These are phyloP conservation scores for Plasmodium ovale DNA, from an alignment of 169 alveolate species.

Conservation along the genomic window DNA sequence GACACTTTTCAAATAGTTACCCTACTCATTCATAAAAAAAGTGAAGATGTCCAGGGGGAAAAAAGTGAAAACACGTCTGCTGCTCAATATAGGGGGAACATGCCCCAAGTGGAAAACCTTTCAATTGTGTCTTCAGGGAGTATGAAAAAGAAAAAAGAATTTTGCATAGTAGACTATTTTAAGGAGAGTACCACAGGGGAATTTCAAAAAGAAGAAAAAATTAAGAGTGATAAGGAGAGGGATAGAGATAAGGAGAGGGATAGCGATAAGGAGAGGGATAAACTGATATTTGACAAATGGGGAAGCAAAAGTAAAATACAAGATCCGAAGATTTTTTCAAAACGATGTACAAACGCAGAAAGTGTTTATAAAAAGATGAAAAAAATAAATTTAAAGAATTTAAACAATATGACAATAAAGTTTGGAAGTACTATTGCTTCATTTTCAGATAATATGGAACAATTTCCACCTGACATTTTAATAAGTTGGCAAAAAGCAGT, in stretches of 20 bases:
- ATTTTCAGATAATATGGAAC: conserved; percentile 63
- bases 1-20: conserved; percentile 88
- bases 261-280: background rate
- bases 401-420: conserved; percentile 53
- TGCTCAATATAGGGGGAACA: no score
- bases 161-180: conserved; percentile 12
- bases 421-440: conserved; percentile 73
- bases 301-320: background rate
- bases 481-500: conserved; percentile 61
- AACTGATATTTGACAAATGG: background rate
- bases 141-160: background rate
- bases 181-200: conserved; percentile 4
- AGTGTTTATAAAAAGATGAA: conserved; percentile 51
- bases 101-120: background rate
- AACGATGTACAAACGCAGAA: background rate
- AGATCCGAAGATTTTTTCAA: no score
- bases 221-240: background rate
- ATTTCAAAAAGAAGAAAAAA: background rate
- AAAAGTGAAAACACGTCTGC: background rate
- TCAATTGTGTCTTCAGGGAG: background rate
- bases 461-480: conserved; percentile 64
- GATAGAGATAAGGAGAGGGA: background rate
- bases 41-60: background rate
- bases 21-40: conserved; percentile 51
- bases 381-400: conserved; percentile 57